Evolutionary conservation across 257 asterid genomes (phyloP), one percentile per base, ranked within the genome.

Genomic region (Scutellaria galericulata): DNA sequence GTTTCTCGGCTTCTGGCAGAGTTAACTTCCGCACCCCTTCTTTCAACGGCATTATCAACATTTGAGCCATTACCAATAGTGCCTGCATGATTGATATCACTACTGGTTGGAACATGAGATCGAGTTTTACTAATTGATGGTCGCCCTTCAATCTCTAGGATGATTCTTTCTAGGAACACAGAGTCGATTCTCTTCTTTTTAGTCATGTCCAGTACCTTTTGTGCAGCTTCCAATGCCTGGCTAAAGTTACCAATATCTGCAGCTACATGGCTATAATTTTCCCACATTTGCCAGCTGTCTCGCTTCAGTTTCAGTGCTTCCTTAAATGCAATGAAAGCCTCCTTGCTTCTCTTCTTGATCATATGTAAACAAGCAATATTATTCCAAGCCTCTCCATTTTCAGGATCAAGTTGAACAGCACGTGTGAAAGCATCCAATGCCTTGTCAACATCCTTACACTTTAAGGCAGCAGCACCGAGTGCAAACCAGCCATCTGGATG

Each of bases 281-380:
- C 96, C 99, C 99, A 94, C 98, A 94, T 85, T 83, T 94, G 97
- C 99, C 99, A 94, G 86, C 95, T 94, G 78, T 85, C 81, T 59
- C 99, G 80, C 79, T 94, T 94, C 83, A 86, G 82, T 78, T 94
- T 94, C 58, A 94, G 76, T 9, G 99, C 99, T 79, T 94, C 98
- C 89, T 86, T 91, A 66, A 94, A 91, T n/a, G 99, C 99, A 78
- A 94, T 80, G 74, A 88, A 91, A 57, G 99, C 73, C 80, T 88
- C 96, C 81, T 87, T 91, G 80, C 73, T 89, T 80, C 84, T 85
- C 85, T 88, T 87, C 77, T 91, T 94, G 14, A 90, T 74, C 97
- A 84, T 88, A 66, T 94, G 99, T 69, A 94, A 73, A 75, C 96
- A 94, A 68, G 97, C 97, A 60, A 94, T 83, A 66, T 94, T 94